phyloP scores from a whole-genome alignment of 2,329 filamentous ascomycete genomes.

The Elsinoe australis region DNA sequence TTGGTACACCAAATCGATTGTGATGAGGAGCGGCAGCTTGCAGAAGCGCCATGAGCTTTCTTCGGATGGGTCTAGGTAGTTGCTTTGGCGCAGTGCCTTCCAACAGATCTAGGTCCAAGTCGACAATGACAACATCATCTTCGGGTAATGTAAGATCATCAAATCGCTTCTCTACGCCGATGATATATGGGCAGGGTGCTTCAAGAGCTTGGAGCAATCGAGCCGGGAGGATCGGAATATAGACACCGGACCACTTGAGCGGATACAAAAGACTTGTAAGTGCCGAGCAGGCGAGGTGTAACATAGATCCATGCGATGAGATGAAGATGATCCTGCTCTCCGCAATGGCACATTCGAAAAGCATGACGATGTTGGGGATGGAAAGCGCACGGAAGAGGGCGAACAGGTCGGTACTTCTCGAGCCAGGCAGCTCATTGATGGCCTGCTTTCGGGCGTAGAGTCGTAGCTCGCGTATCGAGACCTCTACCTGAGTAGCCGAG shows the following conservation, averaged over 20 bases:
- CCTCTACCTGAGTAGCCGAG: constrained; percentile 91
- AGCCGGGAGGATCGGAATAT: constrained; percentile 84
- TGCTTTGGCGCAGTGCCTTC: constrained; percentile 69
- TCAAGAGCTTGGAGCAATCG: constrained; percentile 84
- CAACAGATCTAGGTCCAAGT: constrained; percentile 84
- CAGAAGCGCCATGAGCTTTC: constrained; percentile 80
- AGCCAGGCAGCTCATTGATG: constrained; percentile 83
- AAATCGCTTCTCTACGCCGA: constrained; percentile 89
- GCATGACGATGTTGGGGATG: constrained; percentile 80
- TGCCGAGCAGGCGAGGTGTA: constrained; percentile 87
- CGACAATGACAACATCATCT: constrained; percentile 91
- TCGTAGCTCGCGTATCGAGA: constrained; percentile 79
- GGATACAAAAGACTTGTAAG: constrained; percentile 80
- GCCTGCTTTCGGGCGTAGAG: constrained; percentile 92
- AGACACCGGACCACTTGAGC: constrained; percentile 85
- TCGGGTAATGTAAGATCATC: constrained; percentile 79
- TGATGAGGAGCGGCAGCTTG: constrained; percentile 88
- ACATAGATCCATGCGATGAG: constrained; percentile 92
- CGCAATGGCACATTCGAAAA: constrained; percentile 87
- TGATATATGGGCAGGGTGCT: constrained; percentile 92
- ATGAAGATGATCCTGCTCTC: constrained; percentile 95
- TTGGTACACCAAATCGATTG: constrained; percentile 72
- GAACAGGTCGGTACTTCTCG: constrained; percentile 85
- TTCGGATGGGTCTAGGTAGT: constrained; percentile 78
- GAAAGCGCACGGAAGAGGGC: constrained; percentile 84